These are phyloP conservation scores for Eucalyptus curtisii DNA, from an alignment of 345 rosid species.

Conservation along the genomic window DNA sequence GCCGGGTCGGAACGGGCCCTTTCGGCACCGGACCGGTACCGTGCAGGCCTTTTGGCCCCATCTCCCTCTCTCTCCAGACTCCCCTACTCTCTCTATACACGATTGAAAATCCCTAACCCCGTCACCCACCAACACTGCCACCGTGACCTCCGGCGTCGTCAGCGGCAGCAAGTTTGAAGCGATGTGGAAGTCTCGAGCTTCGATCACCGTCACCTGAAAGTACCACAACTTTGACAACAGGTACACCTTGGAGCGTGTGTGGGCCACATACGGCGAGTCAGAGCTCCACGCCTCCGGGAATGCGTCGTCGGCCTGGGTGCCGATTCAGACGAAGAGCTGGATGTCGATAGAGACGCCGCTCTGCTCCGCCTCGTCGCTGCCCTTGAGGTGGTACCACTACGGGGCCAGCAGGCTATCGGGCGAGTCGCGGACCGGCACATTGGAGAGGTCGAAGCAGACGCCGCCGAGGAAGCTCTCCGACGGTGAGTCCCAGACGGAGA, in stretches of 20 bases:
- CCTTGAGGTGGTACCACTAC: conserved; percentile 76
- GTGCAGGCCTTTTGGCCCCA: no score
- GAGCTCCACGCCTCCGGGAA: conserved; percentile 88
- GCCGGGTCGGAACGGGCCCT: no score
- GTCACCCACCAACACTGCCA: not conserved
- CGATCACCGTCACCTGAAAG: conserved; percentile 62
- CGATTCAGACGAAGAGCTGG: conserved; percentile 90
- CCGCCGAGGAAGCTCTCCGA: conserved; percentile 83
- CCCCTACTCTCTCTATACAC: no score
- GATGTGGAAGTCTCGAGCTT: conserved; percentile 78
- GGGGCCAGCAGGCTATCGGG: conserved; percentile 91
- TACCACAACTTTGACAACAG: conserved; percentile 96
- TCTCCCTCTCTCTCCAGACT: no score
- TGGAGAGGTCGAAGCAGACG: conserved; percentile 72
- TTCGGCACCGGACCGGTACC: no score
- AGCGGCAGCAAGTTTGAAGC: conserved; percentile 71
- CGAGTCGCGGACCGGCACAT: conserved; percentile 70
- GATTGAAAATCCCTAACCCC: no score
- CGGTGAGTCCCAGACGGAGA: conserved; percentile 75
- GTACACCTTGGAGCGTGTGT: conserved; percentile 88
- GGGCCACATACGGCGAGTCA: conserved; percentile 73
- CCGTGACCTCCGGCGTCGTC: conserved; percentile 72
- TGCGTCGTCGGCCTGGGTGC: conserved; percentile 89
- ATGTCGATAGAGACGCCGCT: conserved; percentile 59
- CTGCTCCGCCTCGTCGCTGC: conserved; percentile 22